Evolutionary conservation across 1,284 basidiomycete genomes (phyloP), one percentile per base, ranked within the genome.

Genomic region (Pseudozyma thailandica): DNA sequence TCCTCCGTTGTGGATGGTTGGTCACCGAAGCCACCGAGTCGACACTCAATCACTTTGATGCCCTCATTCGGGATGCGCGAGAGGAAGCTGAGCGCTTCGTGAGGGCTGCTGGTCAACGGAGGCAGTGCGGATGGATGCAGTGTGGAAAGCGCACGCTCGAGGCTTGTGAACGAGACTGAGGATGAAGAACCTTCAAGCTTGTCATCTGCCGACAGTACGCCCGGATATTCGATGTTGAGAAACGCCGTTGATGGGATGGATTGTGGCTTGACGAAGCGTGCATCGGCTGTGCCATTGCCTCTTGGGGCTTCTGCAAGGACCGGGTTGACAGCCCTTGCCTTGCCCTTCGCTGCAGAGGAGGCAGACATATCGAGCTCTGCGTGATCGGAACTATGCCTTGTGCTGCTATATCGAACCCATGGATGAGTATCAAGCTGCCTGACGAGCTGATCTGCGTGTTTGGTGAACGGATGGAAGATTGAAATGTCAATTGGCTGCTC

Each of bases 191-290:
- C 28, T 20, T n/a, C 23, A 1, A 21, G 46, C n/a, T 37, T 50
- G 7, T 44, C 28, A 15, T 55, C 42, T 8, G 44, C 16, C 2
- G 48, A 31, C 4, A 75, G 49, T 23, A 75, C 54, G 38, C 76
- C 79, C 2, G 79, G 79, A 51, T 79, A 81, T 38, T 81, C 79
- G 53, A 81, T 56, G 23, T 62, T 62, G 43, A 79, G 43, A 7
- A 78, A 52, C 1, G 46, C 28, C 8, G 54, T 64, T 28, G 59
- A 12, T 3, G 79, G 79, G 3, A 81, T 62, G 18, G 49, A 49
- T 25, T 48, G 59, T 4, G 66, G 55, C 20, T 51, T 15, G 43
- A 68, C 53, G 38, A 47, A 55, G 12, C 33, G 35, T 35, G 8
- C 33, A 9, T n/a, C 33, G 15, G 6, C 33, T 16, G 33, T 16